Base-by-base conservation (phyloP, 805 yeast species). In the Hanseniaspora jakobsenii region DNA sequence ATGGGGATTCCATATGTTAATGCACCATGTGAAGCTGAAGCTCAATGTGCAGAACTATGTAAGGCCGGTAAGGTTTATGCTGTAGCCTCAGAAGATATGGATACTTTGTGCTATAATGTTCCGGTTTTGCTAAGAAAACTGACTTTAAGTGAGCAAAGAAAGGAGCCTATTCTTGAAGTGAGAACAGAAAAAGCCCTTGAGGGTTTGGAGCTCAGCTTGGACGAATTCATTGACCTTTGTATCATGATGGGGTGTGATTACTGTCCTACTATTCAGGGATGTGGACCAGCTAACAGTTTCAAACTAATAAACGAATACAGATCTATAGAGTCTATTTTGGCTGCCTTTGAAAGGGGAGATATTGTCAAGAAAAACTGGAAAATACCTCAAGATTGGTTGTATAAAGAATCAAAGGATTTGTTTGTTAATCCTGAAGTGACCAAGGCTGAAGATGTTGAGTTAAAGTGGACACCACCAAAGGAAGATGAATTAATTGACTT, bases 1-100 rank as follows among this genome's bases (percentile, higher is more conserved):
- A 91, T 91, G 99, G 99, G 99, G 0, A 81, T 91, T 39, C 99
- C 99, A 2, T 83, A 67, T 53, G 81, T 91, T 4, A 77, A 76
- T 44, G 97, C 98, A 0, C 98, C 99, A 1, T 80, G 95, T 59
- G 99, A 91, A 62, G 99, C 99, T 2, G 99, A 91, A 60, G 95
- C 98, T 0, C 97, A 91, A 56, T 91, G 98, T 67, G 97, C 98
- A 0, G 91, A 77, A 50, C 64, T 91, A 38, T 96, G 96, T 3
- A 73, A 77, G 47, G 73, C 76, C 10, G 96, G 95, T 2, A 86
- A 85, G 57, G 97, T 89, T 0, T 91, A 78, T 58, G 98, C 94
- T 7, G 95, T 97, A 2, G 98, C 96, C 1, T 81, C 94, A 5
- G 98, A 91, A 60, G 98, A 91, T 74, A 91, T 91, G 98, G 98